Evolutionary conservation across 2,329 filamentous ascomycete genomes (phyloP), one percentile per base, ranked within the genome.

Genomic region (Aspergillus oerlinghausenensis): DNA sequence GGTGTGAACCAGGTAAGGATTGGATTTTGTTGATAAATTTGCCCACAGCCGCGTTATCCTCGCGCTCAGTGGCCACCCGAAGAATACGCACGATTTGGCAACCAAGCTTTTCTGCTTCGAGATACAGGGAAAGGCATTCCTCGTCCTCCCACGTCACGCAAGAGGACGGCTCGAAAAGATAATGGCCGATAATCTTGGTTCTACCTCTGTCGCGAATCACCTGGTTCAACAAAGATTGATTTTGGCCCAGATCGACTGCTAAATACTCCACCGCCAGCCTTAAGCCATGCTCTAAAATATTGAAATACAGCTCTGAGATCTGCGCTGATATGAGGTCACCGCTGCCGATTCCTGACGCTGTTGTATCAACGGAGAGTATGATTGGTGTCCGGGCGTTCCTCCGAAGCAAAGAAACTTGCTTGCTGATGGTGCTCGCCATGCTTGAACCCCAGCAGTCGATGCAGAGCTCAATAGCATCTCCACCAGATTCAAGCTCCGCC

Each of bases 401-500:
- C 58, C 84, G 79, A 51, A 86, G 80, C 35, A 82, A 72, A 14
- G 83, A 80, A 3, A 87, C 79, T 60, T 85, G 80, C 49, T 79
- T 80, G 45, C 81, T 80, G 60, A 86, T 74, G 8, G 78, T 66
- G 53, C 76, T 78, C 28, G 79, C 67, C 57, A 83, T 70, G 53
- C 80, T 77, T 25, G 77, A 70, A 7, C 77, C 76, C 81, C 83
- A 85, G 48, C 76, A 76, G 68, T 87, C 84, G 51, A 87, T 78
- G 56, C 83, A 81, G 3, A 86, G 72, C 64, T 86, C 84, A 45
- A 86, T 79, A 23, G 81, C 82, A 71, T 87, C 84, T 7, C 78
- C 83, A 8, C 80, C 77, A 7, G 83, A 83, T 68, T 86, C 83
- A 2, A 86, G 72, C 48, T 80, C 76, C 4, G 78, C 73, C 60